phyloP scores from a whole-genome alignment of 2,329 filamentous ascomycete genomes.

The Diaporthe vaccinii region DNA sequence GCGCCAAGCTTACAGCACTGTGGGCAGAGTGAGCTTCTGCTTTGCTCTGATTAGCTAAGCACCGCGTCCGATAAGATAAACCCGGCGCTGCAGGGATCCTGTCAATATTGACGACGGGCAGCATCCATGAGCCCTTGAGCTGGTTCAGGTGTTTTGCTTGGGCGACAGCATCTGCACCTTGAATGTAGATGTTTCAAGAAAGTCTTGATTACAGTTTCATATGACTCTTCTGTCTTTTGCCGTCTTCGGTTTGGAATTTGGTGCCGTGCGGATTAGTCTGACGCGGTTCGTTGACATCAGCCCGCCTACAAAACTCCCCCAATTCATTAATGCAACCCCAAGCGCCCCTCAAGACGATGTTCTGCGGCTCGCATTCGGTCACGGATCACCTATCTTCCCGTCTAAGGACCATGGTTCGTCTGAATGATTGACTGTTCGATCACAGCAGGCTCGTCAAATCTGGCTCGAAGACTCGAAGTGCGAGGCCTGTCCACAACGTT shows the following conservation, averaged over 20 bases:
- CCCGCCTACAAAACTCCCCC: background rate
- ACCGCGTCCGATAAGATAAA: background rate
- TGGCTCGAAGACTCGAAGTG: background rate
- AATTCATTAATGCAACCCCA: background rate
- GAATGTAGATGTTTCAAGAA: background rate
- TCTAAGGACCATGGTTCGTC: background rate
- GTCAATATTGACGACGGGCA: background rate
- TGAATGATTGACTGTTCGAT: no score
- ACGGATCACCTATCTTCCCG: no score
- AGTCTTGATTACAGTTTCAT: background rate
- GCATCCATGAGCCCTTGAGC: background rate
- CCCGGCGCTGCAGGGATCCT: background rate
- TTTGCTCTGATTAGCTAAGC: slow-evolving; percentile 9
- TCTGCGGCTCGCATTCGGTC: background rate
- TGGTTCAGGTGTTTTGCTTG: background rate
- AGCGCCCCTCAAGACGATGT: background rate
- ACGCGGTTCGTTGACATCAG: background rate
- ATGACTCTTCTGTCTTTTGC: background rate
- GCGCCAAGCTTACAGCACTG: slow-evolving; percentile 15
- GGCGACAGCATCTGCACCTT: background rate
- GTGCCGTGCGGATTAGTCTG: no score
- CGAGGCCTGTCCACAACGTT: background rate
- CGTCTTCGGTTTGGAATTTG: no score
- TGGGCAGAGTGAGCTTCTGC: background rate
- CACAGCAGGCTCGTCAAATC: background rate